Conservation (phyloP, 352 stramenopile genomes). For the Globisporangium viniferum region DNA sequence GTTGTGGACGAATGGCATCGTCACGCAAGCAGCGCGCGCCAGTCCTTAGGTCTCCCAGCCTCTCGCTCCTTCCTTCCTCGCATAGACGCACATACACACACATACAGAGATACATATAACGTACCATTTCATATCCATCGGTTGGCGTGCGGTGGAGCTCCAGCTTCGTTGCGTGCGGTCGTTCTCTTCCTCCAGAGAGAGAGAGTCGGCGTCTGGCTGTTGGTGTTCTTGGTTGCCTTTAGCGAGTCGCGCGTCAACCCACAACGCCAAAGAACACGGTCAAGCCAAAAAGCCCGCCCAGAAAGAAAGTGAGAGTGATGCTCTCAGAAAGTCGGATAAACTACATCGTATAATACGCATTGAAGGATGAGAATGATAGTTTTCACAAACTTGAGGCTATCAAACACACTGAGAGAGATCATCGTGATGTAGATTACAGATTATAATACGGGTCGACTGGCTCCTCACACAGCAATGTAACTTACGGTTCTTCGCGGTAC, state of each 20-base stretch:
- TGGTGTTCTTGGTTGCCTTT: not conserved
- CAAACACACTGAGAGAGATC: not conserved
- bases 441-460: not conserved
- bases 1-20: not conserved
- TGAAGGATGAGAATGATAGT: no score
- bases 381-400: no score
- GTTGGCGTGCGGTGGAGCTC: slow-evolving; percentile 28
- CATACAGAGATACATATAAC: slow-evolving; percentile 7
- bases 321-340: not conserved
- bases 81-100: not conserved
- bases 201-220: slow-evolving; percentile 2
- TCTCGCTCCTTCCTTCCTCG: not conserved
- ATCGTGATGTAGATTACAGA: not conserved
- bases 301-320: not conserved
- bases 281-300: not conserved
- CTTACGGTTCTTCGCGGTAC: not conserved
- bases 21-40: not conserved
- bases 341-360: not conserved
- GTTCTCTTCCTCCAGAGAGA: not conserved
- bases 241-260: not conserved
- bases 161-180: slow-evolving; percentile 35
- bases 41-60: no score
- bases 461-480: not conserved
- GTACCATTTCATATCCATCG: slow-evolving; percentile 51
- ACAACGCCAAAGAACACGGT: not conserved